Evolutionary conservation across 768 basidiomycete species (phyloP).

Genomic region (Psilocybe sp.): DNA sequence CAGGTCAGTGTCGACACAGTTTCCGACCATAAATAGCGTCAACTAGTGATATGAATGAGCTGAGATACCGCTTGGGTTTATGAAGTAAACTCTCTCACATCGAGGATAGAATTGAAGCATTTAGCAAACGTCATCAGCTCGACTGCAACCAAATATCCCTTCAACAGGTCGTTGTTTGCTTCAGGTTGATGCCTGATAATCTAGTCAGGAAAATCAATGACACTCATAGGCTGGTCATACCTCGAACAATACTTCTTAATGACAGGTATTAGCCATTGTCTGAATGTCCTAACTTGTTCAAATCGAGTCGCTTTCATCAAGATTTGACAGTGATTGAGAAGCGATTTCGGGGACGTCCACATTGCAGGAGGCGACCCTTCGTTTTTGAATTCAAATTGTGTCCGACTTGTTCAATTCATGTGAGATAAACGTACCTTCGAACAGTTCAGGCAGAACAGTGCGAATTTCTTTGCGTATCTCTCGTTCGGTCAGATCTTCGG

Average conservation of each 20-base stretch:
- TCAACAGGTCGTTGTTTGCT: conserved; percentile 38
- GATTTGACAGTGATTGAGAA: conserved; percentile 41
- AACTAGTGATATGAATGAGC: conserved; percentile 31
- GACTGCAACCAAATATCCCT: conserved; percentile 53
- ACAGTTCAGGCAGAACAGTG: conserved; percentile 60
- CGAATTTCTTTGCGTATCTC: conserved; percentile 73
- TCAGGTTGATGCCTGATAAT: conserved; percentile 16
- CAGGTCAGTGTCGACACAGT: conserved; percentile 48
- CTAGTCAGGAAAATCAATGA: background rate
- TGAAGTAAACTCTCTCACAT: conserved; percentile 40
- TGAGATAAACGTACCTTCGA: conserved; percentile 43
- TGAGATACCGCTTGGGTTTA: conserved; percentile 3
- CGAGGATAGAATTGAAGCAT: conserved; percentile 68
- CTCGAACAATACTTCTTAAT: conserved; percentile 50
- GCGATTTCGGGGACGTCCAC: conserved; percentile 32
- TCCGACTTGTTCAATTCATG: background rate
- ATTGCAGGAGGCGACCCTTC: conserved; percentile 4
- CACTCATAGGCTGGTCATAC: conserved; percentile 31
- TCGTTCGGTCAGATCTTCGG: conserved; percentile 68
- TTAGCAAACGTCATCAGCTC: conserved; percentile 60
- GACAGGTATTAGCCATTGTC: conserved; percentile 73
- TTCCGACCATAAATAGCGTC: conserved; percentile 51
- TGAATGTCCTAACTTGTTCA: conserved; percentile 70
- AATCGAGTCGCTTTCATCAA: conserved; percentile 60
- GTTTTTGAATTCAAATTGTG: background rate